Base-by-base conservation (phyloP, 768 basidiomycete genomes). In the Postia placenta region DNA sequence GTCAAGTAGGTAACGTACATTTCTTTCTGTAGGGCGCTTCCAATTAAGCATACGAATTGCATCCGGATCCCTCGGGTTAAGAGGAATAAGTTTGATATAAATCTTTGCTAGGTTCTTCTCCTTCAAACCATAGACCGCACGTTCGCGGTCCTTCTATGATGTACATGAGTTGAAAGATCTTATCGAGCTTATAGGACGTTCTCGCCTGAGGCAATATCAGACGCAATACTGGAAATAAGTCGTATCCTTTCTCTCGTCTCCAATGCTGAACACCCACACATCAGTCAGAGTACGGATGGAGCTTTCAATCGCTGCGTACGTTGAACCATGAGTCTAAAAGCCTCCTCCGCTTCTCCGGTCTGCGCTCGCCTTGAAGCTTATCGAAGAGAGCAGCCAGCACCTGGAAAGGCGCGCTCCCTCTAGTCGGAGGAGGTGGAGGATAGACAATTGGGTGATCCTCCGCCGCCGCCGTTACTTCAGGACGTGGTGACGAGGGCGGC, bases 21-120 rank as follows among this genome's bases (percentile, higher is more conserved):
- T 67, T 63, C 73, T 74, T 35, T 83, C 84, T 1, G 78, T 78
- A 0, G 90, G 90, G 52, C 77, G 81, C 70, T 87, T 98, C 96
- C 96, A 98, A 56, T 95, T 87, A 40, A 87, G 67, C 38, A 99
- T 68, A 35, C 88, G 78, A 42, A 87, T 75, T 0, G 91, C 86
- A 60, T 94, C 91, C 5, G 81, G 83, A 48, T 91, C 87, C 61
- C 81, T 80, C 62, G 69, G 78, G 33, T 86, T 85, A 2, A 99
- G 73, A 1, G 89, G 90, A 28, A 98, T 87, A 2, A 94, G 76
- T 53, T 87, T 84, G 69, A 95, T 91, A 63, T 94, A 96, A 9
- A 81, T 82, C 66, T 93, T 97, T 4, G 93, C 94, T 2, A 99
- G 70, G 61, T 87, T 89, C 69, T 87, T 88, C 71, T 99, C 96